Conservation (phyloP, 129 eudicot species). For the Ambrosia trifida region DNA sequence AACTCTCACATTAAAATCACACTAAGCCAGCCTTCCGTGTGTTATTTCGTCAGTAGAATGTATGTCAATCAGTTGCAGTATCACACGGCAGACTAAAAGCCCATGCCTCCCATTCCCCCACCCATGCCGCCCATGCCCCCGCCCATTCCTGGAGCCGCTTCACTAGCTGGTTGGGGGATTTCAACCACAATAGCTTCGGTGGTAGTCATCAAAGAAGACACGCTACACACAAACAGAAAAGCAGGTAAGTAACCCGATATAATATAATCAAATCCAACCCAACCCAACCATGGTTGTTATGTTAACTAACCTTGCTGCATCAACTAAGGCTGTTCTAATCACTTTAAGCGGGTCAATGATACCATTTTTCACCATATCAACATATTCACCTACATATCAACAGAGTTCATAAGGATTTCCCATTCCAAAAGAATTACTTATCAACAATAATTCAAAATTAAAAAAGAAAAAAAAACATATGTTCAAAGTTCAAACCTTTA, state of each 20-base stretch:
- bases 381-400: slow-evolving; percentile 68
- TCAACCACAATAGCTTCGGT: slow-evolving; percentile 82
- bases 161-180: slow-evolving; percentile 53
- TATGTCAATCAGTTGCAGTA: slow-evolving; percentile 13
- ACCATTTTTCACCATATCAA: slow-evolving; percentile 83
- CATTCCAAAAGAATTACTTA: neutral
- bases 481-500: slow-evolving; percentile 50
- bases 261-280: neutral
- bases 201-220: slow-evolving; percentile 82
- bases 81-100: slow-evolving; percentile 31
- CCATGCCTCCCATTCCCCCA: slow-evolving; percentile 54
- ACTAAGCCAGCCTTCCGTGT: slow-evolving; percentile 9
- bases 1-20: slow-evolving; percentile 14
- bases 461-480: neutral
- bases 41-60: slow-evolving; percentile 28
- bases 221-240: slow-evolving; percentile 42
- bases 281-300: neutral
- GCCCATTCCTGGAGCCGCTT: slow-evolving; percentile 65
- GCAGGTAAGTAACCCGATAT: neutral
- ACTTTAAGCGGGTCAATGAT: slow-evolving; percentile 89
- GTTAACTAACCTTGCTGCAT: slow-evolving; percentile 78
- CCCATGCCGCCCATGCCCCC: slow-evolving; percentile 79
- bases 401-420: neutral
- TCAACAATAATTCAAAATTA: neutral
- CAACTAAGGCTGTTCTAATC: slow-evolving; percentile 78